Evolutionary conservation across 106 monocot genomes (phyloP).

Genomic region (Gastrodia elata): DNA sequence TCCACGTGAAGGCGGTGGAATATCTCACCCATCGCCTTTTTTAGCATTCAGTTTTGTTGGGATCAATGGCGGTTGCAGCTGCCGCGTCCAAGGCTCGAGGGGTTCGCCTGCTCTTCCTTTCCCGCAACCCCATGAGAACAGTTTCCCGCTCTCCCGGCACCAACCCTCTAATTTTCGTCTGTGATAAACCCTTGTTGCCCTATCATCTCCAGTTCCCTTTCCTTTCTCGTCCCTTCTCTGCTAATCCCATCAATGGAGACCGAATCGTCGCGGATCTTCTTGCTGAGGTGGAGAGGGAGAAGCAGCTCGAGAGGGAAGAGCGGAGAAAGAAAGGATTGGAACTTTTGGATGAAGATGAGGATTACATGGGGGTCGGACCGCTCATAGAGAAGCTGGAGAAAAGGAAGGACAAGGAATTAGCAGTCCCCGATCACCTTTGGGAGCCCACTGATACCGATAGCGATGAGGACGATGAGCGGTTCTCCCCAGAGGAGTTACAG

Average conservation of each 20-base stretch:
- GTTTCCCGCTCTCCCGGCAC: not conserved
- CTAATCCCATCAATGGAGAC: constrained; percentile 14
- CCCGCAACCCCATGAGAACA: not conserved
- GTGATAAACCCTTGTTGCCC: not conserved
- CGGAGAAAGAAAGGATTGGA: constrained; percentile 14
- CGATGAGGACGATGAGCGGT: constrained; percentile 70
- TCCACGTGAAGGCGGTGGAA: too few species aligned
- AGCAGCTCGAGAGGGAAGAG: constrained; percentile 33
- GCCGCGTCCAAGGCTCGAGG: constrained; percentile 12
- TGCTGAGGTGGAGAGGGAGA: constrained; percentile 51
- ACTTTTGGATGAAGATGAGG: constrained; percentile 30
- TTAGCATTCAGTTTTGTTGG: not conserved
- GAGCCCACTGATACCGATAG: constrained; percentile 68
- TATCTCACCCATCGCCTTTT: too few species aligned
- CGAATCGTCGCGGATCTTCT: constrained; percentile 37
- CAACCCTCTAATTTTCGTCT: not conserved
- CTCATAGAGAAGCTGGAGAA: constrained; percentile 59
- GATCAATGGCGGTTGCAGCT: constrained; percentile 2
- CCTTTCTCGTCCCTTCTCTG: constrained; percentile 22
- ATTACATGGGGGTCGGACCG: constrained; percentile 43
- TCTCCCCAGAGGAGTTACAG: constrained; percentile 37
- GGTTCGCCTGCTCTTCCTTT: constrained; percentile 25
- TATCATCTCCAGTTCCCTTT: constrained; percentile 11
- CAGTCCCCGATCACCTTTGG: constrained; percentile 38
- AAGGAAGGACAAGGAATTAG: constrained; percentile 22